Evolutionary conservation across 768 basidiomycete genomes (phyloP).

Genomic region (Hericium rajendrae): DNA sequence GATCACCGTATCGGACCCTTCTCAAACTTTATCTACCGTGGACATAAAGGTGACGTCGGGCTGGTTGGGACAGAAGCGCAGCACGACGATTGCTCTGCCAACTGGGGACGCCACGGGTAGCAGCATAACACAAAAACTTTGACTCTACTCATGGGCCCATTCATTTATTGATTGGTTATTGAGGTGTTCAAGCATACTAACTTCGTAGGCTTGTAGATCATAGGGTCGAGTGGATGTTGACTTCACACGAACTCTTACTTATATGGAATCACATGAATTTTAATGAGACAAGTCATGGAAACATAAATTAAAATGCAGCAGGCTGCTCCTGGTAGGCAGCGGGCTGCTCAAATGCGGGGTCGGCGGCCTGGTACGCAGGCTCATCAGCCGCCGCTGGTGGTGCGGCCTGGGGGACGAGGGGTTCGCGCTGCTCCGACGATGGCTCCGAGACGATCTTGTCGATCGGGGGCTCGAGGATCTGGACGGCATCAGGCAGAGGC

Average conservation of each 20-base stretch:
- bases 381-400: constrained; percentile 47
- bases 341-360: constrained; percentile 29
- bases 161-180: too few relatives aligned
- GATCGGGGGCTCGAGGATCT: constrained; percentile 79
- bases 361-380: constrained; percentile 19
- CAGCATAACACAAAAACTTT: constrained; percentile 26
- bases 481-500: constrained; percentile 91
- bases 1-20: constrained; percentile 57
- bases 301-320: constrained; percentile 36
- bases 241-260: background rate
- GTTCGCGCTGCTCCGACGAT: constrained; percentile 82
- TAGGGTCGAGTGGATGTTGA: too few relatives aligned
- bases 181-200: too few relatives aligned
- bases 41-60: constrained; percentile 28
- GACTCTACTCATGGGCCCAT: too few relatives aligned
- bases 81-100: constrained; percentile 33
- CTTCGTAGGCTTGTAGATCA: too few relatives aligned
- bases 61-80: constrained; percentile 15
- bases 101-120: constrained; percentile 39
- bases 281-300: too few relatives aligned
- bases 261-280: too few relatives aligned
- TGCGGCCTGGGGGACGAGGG: constrained; percentile 37
- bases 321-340: constrained; percentile 6
- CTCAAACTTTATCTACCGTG: constrained; percentile 36
- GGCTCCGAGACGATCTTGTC: constrained; percentile 89